phyloP scores from a whole-genome alignment of 495 filamentous ascomycete genomes.

The Niebla homalea region DNA sequence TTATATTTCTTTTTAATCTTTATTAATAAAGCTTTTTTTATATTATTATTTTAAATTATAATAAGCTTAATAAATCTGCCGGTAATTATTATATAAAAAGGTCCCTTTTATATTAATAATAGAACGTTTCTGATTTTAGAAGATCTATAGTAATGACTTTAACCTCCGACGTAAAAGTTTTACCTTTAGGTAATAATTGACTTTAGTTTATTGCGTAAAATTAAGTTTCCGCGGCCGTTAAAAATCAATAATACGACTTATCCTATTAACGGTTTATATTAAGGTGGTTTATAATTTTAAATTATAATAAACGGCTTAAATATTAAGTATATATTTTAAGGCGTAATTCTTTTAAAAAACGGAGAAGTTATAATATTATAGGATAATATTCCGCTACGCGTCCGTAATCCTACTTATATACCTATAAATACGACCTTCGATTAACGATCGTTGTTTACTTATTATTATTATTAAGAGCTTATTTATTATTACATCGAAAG shows the following conservation, averaged over 20 bases:
- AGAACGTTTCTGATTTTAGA: background rate
- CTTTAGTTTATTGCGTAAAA: too few species aligned
- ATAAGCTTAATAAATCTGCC: background rate
- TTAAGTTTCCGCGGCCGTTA: slow-evolving; percentile 1
- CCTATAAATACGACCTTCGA: too few species aligned
- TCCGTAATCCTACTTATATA: too few species aligned
- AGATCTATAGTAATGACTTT: background rate
- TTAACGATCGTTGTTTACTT: too few species aligned
- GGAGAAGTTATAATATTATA: background rate
- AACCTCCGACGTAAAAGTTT: too few species aligned
- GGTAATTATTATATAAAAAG: background rate
- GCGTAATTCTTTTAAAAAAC: slow-evolving; percentile 1
- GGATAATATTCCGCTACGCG: too few species aligned
- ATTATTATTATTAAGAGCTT: too few species aligned
- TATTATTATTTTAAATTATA: background rate
- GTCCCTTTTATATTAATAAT: slow-evolving; percentile 1
- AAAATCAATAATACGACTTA: slow-evolving; percentile 5
- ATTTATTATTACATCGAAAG: too few species aligned
- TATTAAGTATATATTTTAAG: slow-evolving; percentile 8
- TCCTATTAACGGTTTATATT: slow-evolving; percentile 3
- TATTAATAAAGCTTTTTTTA: background rate
- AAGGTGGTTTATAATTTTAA: too few species aligned
- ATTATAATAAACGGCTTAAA: slow-evolving; percentile 1
- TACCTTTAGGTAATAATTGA: too few species aligned
- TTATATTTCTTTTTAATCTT: slow-evolving; percentile 13